Evolutionary conservation across 1,284 basidiomycete species (phyloP).

Genomic region (Heterobasidion irregulare): DNA sequence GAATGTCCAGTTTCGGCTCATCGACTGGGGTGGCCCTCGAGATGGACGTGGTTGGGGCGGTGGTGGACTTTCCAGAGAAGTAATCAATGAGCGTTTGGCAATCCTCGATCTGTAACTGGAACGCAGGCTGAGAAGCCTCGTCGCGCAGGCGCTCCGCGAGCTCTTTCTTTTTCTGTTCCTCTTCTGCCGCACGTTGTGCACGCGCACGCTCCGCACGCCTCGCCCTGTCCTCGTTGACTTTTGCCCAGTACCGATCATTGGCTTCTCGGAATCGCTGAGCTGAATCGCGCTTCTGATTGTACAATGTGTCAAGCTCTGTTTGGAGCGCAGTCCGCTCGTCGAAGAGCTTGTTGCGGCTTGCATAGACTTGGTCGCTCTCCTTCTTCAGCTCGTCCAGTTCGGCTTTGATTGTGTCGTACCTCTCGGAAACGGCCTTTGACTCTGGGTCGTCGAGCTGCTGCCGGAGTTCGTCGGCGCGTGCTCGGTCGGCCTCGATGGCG

Average conservation of each 20-base stretch:
- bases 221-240: constrained; percentile 80
- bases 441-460: constrained; percentile 90
- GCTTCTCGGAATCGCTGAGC: constrained; percentile 67
- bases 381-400: constrained; percentile 87
- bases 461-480: constrained; percentile 72
- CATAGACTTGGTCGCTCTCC: constrained; percentile 81
- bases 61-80: constrained; percentile 70
- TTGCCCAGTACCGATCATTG: constrained; percentile 75
- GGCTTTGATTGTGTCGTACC: constrained; percentile 76
- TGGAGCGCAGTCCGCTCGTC: constrained; percentile 82
- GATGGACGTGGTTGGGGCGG: constrained; percentile 32
- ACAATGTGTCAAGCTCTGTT: constrained; percentile 66
- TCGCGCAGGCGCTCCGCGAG: constrained; percentile 79
- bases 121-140: constrained; percentile 88
- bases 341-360: constrained; percentile 77
- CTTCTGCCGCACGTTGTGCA: constrained; percentile 78
- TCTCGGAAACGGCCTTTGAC: constrained; percentile 74
- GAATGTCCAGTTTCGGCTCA: constrained; percentile 78
- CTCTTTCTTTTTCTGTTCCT: constrained; percentile 79
- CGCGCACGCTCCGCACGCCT: constrained; percentile 76
- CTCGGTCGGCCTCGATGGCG: constrained; percentile 76
- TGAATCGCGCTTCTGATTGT: constrained; percentile 73
- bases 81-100: constrained; percentile 91
- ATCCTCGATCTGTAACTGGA: constrained; percentile 92
- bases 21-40: constrained; percentile 38